Conservation (phyloP, 306 rosid genomes). For the Arachis stenosperma region DNA sequence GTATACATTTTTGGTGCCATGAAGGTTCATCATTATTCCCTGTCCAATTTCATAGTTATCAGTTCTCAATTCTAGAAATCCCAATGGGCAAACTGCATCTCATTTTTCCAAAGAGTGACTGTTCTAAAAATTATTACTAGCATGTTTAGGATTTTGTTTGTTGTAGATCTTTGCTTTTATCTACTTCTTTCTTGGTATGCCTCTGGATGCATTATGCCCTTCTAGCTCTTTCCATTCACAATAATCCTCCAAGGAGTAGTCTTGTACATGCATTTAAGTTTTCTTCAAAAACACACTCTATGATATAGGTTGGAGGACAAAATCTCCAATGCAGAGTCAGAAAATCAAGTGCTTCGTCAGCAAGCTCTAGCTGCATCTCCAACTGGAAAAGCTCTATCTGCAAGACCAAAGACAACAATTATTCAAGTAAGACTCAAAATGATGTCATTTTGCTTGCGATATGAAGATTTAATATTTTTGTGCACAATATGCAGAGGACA, state of each 20-base stretch:
- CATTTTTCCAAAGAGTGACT: too few species aligned
- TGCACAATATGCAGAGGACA: conserved; percentile 68
- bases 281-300: not conserved
- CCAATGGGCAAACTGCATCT: too few species aligned
- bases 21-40: too few species aligned
- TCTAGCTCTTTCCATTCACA: not conserved
- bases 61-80: too few species aligned
- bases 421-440: conserved; percentile 69
- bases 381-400: conserved; percentile 75
- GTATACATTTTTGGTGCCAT: too few species aligned
- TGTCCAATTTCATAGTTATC: too few species aligned
- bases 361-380: conserved; percentile 97
- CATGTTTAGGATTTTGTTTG: too few species aligned
- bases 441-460: conserved; percentile 26
- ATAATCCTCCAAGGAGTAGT: too few species aligned
- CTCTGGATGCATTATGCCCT: conserved; percentile 25
- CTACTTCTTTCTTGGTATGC: not conserved
- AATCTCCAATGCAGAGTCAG: conserved; percentile 94
- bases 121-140: too few species aligned
- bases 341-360: conserved; percentile 99
- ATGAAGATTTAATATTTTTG: conserved; percentile 37
- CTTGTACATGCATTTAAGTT: conserved; percentile 18
- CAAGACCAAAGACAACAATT: conserved; percentile 80
- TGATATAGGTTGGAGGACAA: conserved; percentile 85
- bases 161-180: not conserved